Conservation (phyloP, 192 early-diverging fungal species). For the Backusella westeae region DNA sequence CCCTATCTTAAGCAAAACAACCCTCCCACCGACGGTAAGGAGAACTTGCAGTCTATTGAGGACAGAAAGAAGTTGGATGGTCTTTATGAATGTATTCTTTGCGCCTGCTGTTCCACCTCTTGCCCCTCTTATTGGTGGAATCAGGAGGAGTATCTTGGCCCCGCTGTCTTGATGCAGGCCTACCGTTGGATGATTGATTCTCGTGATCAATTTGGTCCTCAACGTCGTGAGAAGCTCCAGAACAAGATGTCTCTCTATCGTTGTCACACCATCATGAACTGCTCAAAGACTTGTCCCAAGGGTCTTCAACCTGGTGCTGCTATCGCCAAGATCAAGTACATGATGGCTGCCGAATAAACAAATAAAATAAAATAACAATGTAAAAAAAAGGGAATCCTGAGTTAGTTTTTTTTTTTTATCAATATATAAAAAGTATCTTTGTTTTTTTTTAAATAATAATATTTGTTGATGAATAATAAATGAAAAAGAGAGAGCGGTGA, state of each 20-base stretch:
- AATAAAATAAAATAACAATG: neutral
- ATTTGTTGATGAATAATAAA: neutral
- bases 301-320: slow-evolving; percentile 95
- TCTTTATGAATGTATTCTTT: slow-evolving; percentile 96
- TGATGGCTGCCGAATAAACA: slow-evolving; percentile 74
- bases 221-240: slow-evolving; percentile 86
- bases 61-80: slow-evolving; percentile 95
- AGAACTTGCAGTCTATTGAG: slow-evolving; percentile 92
- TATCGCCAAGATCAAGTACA: slow-evolving; percentile 95
- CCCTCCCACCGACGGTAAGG: slow-evolving; percentile 59
- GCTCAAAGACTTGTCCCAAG: slow-evolving; percentile 96
- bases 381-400: neutral
- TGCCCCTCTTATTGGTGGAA: slow-evolving; percentile 99
- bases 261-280: slow-evolving; percentile 99
- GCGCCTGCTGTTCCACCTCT: slow-evolving; percentile 95
- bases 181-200: slow-evolving; percentile 99
- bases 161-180: slow-evolving; percentile 94
- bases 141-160: slow-evolving; percentile 90
- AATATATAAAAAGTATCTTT: neutral
- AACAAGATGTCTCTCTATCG: slow-evolving; percentile 97
- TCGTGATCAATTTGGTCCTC: slow-evolving; percentile 86
- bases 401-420: neutral
- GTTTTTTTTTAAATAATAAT: neutral
- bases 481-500: neutral
- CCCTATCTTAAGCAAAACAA: slow-evolving; percentile 93